phyloP scores from a whole-genome alignment of 2,329 filamentous ascomycete genomes.

The Elsinoe perseae region DNA sequence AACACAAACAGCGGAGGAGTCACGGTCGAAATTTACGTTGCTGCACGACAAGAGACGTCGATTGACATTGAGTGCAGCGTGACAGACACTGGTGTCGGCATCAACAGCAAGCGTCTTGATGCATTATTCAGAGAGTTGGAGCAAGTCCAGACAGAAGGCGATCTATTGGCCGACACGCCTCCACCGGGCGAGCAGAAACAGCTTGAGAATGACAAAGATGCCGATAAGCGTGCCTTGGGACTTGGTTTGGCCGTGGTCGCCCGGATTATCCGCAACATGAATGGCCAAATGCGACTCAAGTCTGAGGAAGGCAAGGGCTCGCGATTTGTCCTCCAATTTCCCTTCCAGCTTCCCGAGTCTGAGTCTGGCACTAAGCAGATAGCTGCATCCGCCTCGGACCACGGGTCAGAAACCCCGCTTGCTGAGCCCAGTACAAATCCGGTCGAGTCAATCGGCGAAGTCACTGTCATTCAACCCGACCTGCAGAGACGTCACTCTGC shows the following conservation, averaged over 20 bases:
- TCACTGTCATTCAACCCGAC: constrained; percentile 53
- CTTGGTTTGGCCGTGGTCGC: constrained; percentile 84
- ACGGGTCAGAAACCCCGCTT: constrained; percentile 24
- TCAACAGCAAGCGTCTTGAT: constrained; percentile 51
- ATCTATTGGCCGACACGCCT: constrained; percentile 33
- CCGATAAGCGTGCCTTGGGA: constrained; percentile 53
- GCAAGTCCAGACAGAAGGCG: constrained; percentile 56
- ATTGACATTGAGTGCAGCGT: constrained; percentile 66
- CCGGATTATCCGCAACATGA: constrained; percentile 80
- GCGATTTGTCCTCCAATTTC: constrained; percentile 70
- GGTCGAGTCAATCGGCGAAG: constrained; percentile 40
- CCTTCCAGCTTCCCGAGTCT: constrained; percentile 57
- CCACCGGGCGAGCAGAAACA: constrained; percentile 28
- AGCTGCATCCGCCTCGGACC: constrained; percentile 16
- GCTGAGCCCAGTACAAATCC: constrained; percentile 19
- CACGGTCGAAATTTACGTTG: constrained; percentile 60
- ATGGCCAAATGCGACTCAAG: constrained; percentile 75
- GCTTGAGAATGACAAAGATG: constrained; percentile 24
- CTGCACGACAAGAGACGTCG: constrained; percentile 45
- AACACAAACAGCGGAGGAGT: constrained; percentile 63
- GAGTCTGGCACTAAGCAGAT: constrained; percentile 22
- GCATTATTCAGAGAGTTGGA: constrained; percentile 54
- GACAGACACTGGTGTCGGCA: constrained; percentile 65
- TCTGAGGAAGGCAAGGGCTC: constrained; percentile 78
- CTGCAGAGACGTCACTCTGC: constrained; percentile 21